These are phyloP conservation scores for Rutstroemia sp. DNA, from an alignment of 2,329 filamentous ascomycete species.

Conservation along the genomic window DNA sequence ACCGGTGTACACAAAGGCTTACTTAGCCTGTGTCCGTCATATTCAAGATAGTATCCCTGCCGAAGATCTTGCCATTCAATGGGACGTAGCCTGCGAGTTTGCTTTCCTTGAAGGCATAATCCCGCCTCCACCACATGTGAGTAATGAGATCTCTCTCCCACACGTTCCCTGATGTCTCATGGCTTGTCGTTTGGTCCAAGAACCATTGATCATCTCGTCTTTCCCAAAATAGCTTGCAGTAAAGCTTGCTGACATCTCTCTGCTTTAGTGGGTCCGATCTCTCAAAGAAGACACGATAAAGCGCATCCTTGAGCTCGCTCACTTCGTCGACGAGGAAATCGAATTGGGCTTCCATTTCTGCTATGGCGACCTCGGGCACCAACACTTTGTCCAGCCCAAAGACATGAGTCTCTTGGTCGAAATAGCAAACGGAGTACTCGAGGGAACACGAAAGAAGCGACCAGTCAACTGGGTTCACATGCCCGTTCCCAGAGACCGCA, in stretches of 20 bases:
- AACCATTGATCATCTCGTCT: neutral
- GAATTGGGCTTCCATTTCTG: conserved; percentile 40
- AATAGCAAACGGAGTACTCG: conserved; percentile 27
- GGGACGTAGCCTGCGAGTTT: conserved; percentile 25
- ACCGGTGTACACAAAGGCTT: conserved; percentile 24
- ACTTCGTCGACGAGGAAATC: conserved; percentile 30
- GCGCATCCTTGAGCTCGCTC: conserved; percentile 28
- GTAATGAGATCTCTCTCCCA: neutral
- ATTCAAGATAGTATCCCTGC: conserved; percentile 27
- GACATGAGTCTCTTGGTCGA: conserved; percentile 29
- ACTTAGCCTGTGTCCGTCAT: conserved; percentile 19
- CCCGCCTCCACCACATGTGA: neutral
- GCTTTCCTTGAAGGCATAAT: conserved; percentile 21
- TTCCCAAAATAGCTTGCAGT: neutral
- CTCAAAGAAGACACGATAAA: conserved; percentile 31
- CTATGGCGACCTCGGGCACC: conserved; percentile 39
- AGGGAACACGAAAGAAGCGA: conserved; percentile 25
- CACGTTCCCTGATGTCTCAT: conserved; percentile 26
- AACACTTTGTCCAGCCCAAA: conserved; percentile 37
- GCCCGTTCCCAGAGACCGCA: conserved; percentile 35
- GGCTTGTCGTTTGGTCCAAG: neutral
- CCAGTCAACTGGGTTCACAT: conserved; percentile 36
- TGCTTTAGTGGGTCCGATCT: conserved; percentile 8
- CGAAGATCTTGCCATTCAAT: conserved; percentile 29
- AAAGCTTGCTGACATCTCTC: neutral